Evolutionary conservation across 2,329 filamentous ascomycete genomes (phyloP).

Genomic region (Teratosphaeria pseudoeucalypti): DNA sequence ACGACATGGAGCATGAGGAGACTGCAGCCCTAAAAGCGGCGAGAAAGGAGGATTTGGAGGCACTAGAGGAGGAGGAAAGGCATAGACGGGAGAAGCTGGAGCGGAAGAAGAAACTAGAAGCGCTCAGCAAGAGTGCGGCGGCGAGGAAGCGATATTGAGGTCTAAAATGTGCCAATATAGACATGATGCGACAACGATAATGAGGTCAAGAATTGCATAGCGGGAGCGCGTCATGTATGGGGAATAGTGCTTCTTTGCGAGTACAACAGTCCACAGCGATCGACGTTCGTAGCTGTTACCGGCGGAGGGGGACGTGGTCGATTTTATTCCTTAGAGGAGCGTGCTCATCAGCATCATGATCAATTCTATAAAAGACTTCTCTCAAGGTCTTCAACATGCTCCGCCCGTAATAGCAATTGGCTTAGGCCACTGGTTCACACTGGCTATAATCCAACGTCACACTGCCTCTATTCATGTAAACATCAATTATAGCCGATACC

Average conservation of each 20-base stretch:
- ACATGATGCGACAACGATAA: not conserved
- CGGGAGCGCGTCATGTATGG: not conserved
- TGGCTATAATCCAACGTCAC: no score
- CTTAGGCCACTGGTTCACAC: no score
- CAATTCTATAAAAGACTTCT: no score
- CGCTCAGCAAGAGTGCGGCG: constrained; percentile 23
- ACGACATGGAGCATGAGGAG: constrained; percentile 66
- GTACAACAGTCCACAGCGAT: not conserved
- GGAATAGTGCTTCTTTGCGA: not conserved
- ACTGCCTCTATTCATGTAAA: no score
- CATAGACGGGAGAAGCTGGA: constrained; percentile 55
- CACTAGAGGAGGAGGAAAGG: constrained; percentile 51
- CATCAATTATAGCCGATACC: no score
- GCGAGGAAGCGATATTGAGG: constrained; percentile 20
- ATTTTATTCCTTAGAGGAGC: no score
- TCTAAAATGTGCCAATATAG: not conserved
- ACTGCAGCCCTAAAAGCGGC: constrained; percentile 50
- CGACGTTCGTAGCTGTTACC: not conserved
- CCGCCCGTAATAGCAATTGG: no score
- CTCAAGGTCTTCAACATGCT: no score
- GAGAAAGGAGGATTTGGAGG: constrained; percentile 56
- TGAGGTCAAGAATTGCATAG: not conserved
- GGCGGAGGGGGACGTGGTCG: no score
- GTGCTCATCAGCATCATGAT: no score
- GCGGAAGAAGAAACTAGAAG: constrained; percentile 29